Evolutionary conservation across 257 asterid species (phyloP), one percentile per base, ranked within the genome.

Genomic region (Salvia miltiorrhiza): DNA sequence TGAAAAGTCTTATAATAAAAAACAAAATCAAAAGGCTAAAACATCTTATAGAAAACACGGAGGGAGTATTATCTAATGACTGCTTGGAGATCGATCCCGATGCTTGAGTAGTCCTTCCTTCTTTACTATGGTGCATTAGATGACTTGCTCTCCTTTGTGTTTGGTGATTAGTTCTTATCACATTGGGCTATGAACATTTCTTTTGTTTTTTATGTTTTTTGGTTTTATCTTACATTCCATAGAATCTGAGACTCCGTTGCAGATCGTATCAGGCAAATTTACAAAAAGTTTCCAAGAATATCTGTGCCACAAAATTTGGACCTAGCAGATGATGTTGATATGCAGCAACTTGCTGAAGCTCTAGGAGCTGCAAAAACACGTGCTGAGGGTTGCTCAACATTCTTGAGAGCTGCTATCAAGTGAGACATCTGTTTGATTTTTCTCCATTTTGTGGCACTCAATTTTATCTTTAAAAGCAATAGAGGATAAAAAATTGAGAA

Each of bases 331-430:
- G 97, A 90, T 59, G 91, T 84, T 72, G 96, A 88, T 70, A 88
- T 93, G 86, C 95, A 86, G 69, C 82, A 75, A 76, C 93, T 93
- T 62, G 76, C 95, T 55, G 99, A 93, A 84, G 91, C 88, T 79
- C 85, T 93, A 50, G 92, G 92, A 52, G 94, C 99, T 75, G 99
- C 97, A 49, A 93, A 93, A 85, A 80, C 76, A 67, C 96, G 99
- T 48, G 85, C 87, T 17, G 99, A 93, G 37, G 86, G 93, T 39
- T 93, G 99, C 81, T 86, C 96, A 17, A 84, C 96, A 12, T 90
- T 90, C 78, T 74, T 93, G 79, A 91, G 77, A 78, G 93, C 97
- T 63, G 95, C 96, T 72, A 74, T 90, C 74, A 93, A 77, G 99
- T 93, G 63, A 71, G 88, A 70, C 68, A 40, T 62, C 49, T 68